phyloP scores from a whole-genome alignment of 1,284 basidiomycete genomes.

The Chondrostereum purpureum region DNA sequence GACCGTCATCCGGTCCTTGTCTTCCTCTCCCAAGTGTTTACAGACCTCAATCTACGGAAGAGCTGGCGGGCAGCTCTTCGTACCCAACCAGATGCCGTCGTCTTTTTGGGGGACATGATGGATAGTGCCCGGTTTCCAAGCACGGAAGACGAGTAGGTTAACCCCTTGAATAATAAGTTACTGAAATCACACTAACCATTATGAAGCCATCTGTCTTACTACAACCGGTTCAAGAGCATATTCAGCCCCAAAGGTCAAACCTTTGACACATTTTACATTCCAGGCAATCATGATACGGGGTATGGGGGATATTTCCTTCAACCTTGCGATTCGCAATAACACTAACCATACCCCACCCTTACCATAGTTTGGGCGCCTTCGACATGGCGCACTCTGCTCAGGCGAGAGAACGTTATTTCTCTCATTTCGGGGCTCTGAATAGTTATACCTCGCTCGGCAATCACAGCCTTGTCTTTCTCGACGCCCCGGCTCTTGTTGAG shows the following conservation, averaged over 20 bases:
- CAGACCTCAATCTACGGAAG: constrained; percentile 75
- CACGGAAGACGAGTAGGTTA: constrained; percentile 61
- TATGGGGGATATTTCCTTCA: constrained; percentile 22
- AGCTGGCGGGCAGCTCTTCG: constrained; percentile 68
- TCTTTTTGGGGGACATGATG: constrained; percentile 89
- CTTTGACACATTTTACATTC: constrained; percentile 60
- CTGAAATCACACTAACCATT: constrained; percentile 1
- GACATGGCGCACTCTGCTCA: constrained; percentile 46
- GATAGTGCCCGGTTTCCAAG: constrained; percentile 69
- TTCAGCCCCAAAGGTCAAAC: constrained; percentile 38
- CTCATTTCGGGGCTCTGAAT: constrained; percentile 64
- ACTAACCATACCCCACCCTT: constrained; percentile 6
- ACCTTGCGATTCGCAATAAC: too few species aligned
- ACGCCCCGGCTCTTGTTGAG: constrained; percentile 74
- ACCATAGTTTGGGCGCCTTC: constrained; percentile 50
- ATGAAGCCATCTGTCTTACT: constrained; percentile 62
- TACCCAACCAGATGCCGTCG: constrained; percentile 62
- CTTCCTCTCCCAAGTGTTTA: constrained; percentile 49
- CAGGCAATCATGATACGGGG: constrained; percentile 88
- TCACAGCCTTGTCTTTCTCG: constrained; percentile 68
- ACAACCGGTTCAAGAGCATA: constrained; percentile 59
- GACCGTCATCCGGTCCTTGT: constrained; percentile 40
- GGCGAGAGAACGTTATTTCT: constrained; percentile 55
- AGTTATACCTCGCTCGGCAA: constrained; percentile 49
- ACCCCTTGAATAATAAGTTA: neutral